These are phyloP conservation scores for Dictyostelium discoideum DNA, from an alignment of 78 protist species.

Conservation along the genomic window dicty_2.7 NC_007091.3:3574001-3574500, in stretches of 20 bases:
- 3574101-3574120: conserved; percentile 1
- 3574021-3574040: not conserved
- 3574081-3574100: not conserved
- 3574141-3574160: conserved; percentile 93
- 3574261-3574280: not conserved
- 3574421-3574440: not conserved
- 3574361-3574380: conserved; percentile 84
- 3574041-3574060: not conserved
- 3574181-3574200: conserved; percentile 86
- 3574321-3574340: conserved; percentile 93
- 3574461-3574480: too few species aligned
- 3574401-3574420: not conserved
- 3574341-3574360: conserved; percentile 92
- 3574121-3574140: not conserved
- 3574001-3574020: conserved; percentile 3
- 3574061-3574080: not conserved
- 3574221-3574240: conserved; percentile 89
- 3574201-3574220: conserved; percentile 84
- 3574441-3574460: too few species aligned
- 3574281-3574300: not conserved
- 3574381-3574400: not conserved
- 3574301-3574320: conserved; percentile 72
- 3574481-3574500: too few species aligned
- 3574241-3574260: conserved; percentile 86
- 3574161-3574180: conserved; percentile 92